Evolutionary conservation across 257 asterid species (phyloP).

Genomic region (Plantago ovata): DNA sequence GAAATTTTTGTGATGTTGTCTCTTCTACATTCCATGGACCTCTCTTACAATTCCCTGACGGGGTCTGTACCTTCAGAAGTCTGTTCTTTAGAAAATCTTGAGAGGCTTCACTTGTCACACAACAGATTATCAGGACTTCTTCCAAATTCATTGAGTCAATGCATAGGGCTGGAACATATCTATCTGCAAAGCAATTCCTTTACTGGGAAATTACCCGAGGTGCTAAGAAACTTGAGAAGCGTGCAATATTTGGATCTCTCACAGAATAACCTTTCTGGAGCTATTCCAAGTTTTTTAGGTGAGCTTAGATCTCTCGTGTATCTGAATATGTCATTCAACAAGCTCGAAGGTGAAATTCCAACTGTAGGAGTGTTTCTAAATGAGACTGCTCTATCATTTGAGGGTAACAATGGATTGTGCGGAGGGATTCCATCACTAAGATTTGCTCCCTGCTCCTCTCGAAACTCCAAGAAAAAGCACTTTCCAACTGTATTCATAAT

Average conservation of each 20-base stretch:
- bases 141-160: background rate
- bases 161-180: background rate
- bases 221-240: background rate
- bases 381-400: background rate
- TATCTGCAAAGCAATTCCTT: background rate
- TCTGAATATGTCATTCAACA: background rate
- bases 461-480: background rate
- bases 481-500: background rate
- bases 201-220: background rate
- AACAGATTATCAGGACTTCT: conserved; percentile 19
- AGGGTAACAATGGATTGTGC: background rate
- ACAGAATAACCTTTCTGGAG: conserved; percentile 6
- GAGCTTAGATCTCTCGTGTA: background rate
- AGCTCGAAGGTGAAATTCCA: background rate
- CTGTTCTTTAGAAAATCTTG: conserved; percentile 16
- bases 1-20: background rate
- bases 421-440: conserved; percentile 2
- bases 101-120: conserved; percentile 11
- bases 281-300: conserved; percentile 1
- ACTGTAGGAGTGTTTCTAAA: background rate
- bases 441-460: background rate
- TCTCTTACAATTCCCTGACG: conserved; percentile 8
- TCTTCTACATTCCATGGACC: background rate
- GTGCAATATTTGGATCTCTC: conserved; percentile 23
- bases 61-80: conserved; percentile 27